phyloP scores from a whole-genome alignment of 1,284 basidiomycete genomes.

The Irpex sp. region DNA sequence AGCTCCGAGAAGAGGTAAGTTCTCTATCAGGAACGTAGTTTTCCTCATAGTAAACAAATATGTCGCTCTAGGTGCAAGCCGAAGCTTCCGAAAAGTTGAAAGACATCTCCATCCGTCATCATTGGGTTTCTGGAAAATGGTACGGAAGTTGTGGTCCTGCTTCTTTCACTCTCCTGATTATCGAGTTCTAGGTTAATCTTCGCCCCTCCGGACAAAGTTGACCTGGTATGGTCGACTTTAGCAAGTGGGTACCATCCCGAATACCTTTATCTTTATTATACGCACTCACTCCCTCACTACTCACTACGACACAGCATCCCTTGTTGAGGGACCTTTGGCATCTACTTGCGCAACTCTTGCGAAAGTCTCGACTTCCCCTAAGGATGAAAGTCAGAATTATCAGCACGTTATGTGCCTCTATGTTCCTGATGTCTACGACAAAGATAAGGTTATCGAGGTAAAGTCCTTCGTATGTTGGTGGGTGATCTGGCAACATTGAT shows the following conservation, averaged over 20 bases:
- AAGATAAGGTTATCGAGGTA: constrained; percentile 52
- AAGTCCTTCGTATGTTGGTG: constrained; percentile 10
- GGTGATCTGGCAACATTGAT: not conserved
- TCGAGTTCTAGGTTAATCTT: constrained; percentile 53
- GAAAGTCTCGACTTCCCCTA: constrained; percentile 64
- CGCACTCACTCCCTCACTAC: not conserved
- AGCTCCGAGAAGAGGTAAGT: constrained; percentile 60
- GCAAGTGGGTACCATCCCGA: constrained; percentile 37
- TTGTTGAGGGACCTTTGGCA: constrained; percentile 58
- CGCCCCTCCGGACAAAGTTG: constrained; percentile 54
- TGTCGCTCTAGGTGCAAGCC: constrained; percentile 44
- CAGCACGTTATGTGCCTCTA: constrained; percentile 72
- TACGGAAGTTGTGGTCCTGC: constrained; percentile 21
- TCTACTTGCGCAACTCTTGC: constrained; percentile 47
- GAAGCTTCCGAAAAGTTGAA: constrained; percentile 55
- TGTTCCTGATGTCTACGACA: constrained; percentile 66
- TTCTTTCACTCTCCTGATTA: not conserved
- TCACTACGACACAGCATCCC: constrained; percentile 39
- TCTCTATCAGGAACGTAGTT: not conserved
- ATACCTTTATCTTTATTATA: not conserved
- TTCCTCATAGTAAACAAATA: not conserved
- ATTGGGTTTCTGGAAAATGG: constrained; percentile 66
- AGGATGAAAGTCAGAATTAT: constrained; percentile 41
- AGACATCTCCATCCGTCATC: constrained; percentile 49
- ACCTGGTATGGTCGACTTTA: constrained; percentile 54